Conservation (phyloP, 2,329 filamentous ascomycete species). For the Pseudogymnoascus sp. region DNA sequence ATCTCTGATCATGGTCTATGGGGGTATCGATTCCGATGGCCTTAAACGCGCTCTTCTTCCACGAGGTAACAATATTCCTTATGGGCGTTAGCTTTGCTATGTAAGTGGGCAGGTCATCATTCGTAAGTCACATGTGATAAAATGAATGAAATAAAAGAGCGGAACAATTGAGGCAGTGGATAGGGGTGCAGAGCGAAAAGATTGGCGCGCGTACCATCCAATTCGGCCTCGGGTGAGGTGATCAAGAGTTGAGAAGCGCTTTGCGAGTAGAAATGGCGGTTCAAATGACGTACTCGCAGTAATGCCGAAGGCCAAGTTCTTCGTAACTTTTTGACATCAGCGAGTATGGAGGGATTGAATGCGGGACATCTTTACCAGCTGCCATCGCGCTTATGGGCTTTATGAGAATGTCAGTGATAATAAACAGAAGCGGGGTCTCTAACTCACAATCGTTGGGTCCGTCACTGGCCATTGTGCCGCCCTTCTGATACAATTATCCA, state of each 20-base stretch:
- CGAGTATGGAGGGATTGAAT: slow-evolving; percentile 47
- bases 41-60: slow-evolving; percentile 57
- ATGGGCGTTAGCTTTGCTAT: slow-evolving; percentile 44
- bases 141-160: not conserved
- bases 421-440: not conserved
- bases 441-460: slow-evolving; percentile 54
- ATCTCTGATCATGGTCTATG: slow-evolving; percentile 59
- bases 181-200: slow-evolving; percentile 54
- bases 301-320: slow-evolving; percentile 59
- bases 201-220: slow-evolving; percentile 44
- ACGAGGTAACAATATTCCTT: slow-evolving; percentile 62
- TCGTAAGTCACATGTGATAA: not conserved
- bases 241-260: slow-evolving; percentile 59
- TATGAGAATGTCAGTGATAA: not conserved
- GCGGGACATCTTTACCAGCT: slow-evolving; percentile 44
- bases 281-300: slow-evolving; percentile 63
- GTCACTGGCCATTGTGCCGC: slow-evolving; percentile 66
- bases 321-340: slow-evolving; percentile 52
- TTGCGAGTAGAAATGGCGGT: slow-evolving; percentile 59
- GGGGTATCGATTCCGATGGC: slow-evolving; percentile 52
- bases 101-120: slow-evolving; percentile 52
- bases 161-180: slow-evolving; percentile 46
- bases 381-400: slow-evolving; percentile 61
- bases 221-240: slow-evolving; percentile 57
- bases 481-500: slow-evolving; percentile 53